phyloP scores from a whole-genome alignment of 495 filamentous ascomycete genomes.

The Xanthoparmelia taractica region DNA sequence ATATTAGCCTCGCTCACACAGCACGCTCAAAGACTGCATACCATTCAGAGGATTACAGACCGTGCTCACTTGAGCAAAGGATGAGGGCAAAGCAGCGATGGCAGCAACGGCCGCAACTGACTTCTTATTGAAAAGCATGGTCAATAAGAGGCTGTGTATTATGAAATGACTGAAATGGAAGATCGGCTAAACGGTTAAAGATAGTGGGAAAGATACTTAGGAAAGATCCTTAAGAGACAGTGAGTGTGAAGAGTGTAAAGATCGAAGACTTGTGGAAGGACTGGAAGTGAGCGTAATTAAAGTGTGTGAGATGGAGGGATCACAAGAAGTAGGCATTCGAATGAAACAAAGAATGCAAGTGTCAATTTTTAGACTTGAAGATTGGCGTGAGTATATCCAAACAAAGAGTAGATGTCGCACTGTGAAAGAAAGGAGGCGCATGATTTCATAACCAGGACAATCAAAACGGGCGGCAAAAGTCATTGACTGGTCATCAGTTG shows the following conservation, averaged over 20 bases:
- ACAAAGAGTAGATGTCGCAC: slow-evolving; percentile 1
- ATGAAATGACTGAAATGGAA: background rate
- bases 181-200: slow-evolving; percentile 2
- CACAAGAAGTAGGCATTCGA: background rate
- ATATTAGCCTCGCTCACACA: background rate
- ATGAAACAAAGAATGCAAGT: slow-evolving; percentile 1
- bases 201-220: background rate
- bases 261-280: background rate
- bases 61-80: slow-evolving; percentile 42
- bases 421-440: slow-evolving; percentile 2
- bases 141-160: background rate
- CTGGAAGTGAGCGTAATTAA: background rate
- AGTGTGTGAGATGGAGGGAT: background rate
- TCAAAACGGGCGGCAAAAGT: background rate
- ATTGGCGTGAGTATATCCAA: background rate
- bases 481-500: background rate
- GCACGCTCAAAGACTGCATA: slow-evolving; percentile 1
- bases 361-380: background rate
- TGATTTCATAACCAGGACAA: background rate
- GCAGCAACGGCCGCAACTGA: slow-evolving; percentile 4
- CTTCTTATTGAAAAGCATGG: slow-evolving; percentile 5
- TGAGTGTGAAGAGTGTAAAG: background rate
- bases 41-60: slow-evolving; percentile 23
- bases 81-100: slow-evolving; percentile 27
- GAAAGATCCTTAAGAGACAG: background rate